Conservation (phyloP, 805 yeast genomes). For the Cyberlindnera saturnus region DNA sequence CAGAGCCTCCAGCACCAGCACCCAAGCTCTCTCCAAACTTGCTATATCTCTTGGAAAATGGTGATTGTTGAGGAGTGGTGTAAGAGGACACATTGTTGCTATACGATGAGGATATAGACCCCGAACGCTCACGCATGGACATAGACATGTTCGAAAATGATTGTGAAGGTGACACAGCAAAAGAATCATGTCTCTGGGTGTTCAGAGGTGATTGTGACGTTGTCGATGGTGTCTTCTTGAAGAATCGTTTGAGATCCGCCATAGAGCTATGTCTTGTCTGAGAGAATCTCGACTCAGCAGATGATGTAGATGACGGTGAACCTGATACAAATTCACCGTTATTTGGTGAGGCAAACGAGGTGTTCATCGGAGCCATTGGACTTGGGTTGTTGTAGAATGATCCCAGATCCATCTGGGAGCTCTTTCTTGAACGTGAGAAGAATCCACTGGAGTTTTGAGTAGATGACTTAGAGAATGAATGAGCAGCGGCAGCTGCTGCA, state of each 20-base stretch:
- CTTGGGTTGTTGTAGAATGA: constrained; percentile 22
- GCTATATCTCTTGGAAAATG: constrained; percentile 71
- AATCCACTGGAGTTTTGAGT: constrained; percentile 31
- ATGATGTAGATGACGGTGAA: constrained; percentile 23
- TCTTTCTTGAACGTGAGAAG: constrained; percentile 41
- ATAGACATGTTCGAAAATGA: not conserved
- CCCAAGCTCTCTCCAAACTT: constrained; percentile 84
- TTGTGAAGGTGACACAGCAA: constrained; percentile 7
- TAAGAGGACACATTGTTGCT: constrained; percentile 31
- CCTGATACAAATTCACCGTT: constrained; percentile 13
- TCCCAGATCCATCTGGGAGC: constrained; percentile 26
- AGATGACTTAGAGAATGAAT: constrained; percentile 15
- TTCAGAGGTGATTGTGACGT: constrained; percentile 20
- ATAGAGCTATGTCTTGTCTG: constrained; percentile 61
- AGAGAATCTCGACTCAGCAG: constrained; percentile 23
- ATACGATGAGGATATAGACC: constrained; percentile 27
- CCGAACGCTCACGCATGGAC: constrained; percentile 18
- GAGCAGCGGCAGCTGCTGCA: constrained; percentile 17
- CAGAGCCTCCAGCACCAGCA: constrained; percentile 94
- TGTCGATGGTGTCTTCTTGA: constrained; percentile 38
- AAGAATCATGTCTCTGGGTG: not conserved
- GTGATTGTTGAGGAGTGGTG: constrained; percentile 36
- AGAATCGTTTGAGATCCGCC: constrained; percentile 72
- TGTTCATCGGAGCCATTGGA: constrained; percentile 3
- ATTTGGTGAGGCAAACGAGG: not conserved